Evolutionary conservation across 2,329 filamentous ascomycete species (phyloP).

Genomic region (Alternaria ethzedia): DNA sequence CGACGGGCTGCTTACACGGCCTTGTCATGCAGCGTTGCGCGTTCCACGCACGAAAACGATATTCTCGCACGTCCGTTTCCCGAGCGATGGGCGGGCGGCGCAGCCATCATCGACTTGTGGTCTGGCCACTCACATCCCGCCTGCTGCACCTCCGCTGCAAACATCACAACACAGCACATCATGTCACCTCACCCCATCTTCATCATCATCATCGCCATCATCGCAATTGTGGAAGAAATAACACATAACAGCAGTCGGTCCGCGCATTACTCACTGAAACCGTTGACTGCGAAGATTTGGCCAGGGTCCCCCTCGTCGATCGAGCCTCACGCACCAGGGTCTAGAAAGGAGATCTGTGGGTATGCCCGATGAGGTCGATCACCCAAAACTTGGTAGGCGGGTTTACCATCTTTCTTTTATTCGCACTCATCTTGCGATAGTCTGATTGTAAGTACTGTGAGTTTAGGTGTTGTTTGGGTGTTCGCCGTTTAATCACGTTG

Average conservation of each 20-base stretch:
- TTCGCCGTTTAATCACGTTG: not conserved
- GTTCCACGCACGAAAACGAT: not conserved
- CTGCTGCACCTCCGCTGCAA: not conserved
- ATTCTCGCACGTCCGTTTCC: not conserved
- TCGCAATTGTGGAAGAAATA: not conserved
- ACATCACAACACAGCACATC: not conserved
- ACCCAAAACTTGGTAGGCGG: not conserved
- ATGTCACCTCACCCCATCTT: not conserved
- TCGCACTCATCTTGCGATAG: not conserved
- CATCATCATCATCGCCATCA: not conserved
- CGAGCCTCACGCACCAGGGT: not conserved
- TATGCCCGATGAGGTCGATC: not conserved
- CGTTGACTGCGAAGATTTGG: not conserved
- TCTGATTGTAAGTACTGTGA: not conserved
- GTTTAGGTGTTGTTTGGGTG: not conserved
- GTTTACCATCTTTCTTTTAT: not conserved
- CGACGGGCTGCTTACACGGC: not conserved
- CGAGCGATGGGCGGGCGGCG: not conserved
- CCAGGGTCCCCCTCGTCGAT: slow-evolving; percentile 4
- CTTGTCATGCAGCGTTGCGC: not conserved
- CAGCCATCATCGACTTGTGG: not conserved
- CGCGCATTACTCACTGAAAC: slow-evolving; percentile 5
- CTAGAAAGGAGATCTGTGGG: not conserved
- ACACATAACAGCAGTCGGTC: not conserved
- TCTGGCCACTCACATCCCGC: not conserved